A percentile compares a stretch with the other conserved stretches of the same genome.
Conservation (phyloP, 192 early-diverging fungal genomes). For the Backusella sp. region DNA sequence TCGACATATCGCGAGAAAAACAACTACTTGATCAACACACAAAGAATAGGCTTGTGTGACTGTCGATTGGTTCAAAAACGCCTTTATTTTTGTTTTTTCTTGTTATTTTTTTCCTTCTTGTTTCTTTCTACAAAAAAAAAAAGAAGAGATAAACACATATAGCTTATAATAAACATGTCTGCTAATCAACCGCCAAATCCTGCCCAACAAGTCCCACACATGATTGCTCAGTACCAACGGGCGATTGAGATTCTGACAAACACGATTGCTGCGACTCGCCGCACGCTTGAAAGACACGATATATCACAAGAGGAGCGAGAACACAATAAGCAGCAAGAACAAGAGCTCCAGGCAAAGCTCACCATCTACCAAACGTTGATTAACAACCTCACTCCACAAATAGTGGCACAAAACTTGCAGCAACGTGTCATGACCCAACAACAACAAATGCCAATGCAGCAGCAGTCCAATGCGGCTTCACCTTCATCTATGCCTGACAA, state of each 20-base stretch:
- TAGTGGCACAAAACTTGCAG: conserved; percentile 24
- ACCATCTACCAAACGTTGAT: conserved; percentile 28
- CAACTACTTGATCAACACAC: neutral
- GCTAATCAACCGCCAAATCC: conserved; percentile 11
- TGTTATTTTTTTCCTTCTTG: neutral
- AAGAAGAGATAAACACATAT: neutral
- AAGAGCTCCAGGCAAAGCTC: conserved; percentile 24
- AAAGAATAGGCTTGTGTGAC: neutral
- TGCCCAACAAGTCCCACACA: conserved; percentile 12
- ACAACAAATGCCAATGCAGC: neutral
- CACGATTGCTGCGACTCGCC: conserved; percentile 18
- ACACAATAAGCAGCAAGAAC: conserved; percentile 14
- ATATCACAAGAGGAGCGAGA: conserved; percentile 29
- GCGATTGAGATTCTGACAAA: conserved; percentile 18
- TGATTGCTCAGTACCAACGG: conserved; percentile 32
- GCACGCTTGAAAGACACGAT: conserved; percentile 23
- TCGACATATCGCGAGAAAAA: neutral
- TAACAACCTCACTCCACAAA: conserved; percentile 21
- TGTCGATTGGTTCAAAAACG: neutral
- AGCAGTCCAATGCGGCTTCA: conserved; percentile 8
- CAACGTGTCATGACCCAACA: conserved; percentile 18
- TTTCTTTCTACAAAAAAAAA: neutral
- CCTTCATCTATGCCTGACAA: neutral
- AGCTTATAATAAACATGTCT: conserved; percentile 4
- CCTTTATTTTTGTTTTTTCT: neutral